Conservation (phyloP, 768 basidiomycete species). For the Leucosporidium scottii region DNA sequence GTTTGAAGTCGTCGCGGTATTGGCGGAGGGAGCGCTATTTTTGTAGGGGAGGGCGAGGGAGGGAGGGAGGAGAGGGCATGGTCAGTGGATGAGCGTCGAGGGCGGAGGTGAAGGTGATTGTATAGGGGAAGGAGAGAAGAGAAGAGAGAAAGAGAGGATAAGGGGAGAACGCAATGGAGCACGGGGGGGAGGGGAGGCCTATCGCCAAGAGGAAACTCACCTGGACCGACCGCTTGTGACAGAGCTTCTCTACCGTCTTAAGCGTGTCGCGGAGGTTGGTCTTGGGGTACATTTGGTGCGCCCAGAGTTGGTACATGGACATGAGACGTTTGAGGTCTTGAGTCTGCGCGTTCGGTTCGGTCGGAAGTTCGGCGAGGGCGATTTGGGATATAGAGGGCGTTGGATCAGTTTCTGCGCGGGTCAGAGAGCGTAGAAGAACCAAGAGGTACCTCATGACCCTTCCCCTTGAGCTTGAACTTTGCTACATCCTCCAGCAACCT, state of each 20-base stretch:
- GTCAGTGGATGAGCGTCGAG: slow-evolving; percentile 22
- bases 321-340: slow-evolving; percentile 72
- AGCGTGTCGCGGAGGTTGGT: slow-evolving; percentile 81
- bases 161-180: not conserved
- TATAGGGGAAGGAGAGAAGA: no score
- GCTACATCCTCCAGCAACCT: slow-evolving; percentile 68
- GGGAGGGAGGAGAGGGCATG: slow-evolving; percentile 32
- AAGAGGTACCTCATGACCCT: slow-evolving; percentile 73
- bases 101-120: no score
- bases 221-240: slow-evolving; percentile 75
- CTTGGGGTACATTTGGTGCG: slow-evolving; percentile 85
- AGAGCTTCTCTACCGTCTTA: slow-evolving; percentile 75
- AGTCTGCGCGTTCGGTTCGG: slow-evolving; percentile 48
- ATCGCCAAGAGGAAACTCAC: slow-evolving; percentile 47
- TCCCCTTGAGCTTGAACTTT: slow-evolving; percentile 72
- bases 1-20: slow-evolving; percentile 17
- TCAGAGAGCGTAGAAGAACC: not conserved
- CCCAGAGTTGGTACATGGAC: slow-evolving; percentile 87
- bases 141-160: no score
- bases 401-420: not conserved
- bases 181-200: not conserved
- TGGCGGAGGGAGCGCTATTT: slow-evolving; percentile 19
- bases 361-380: not conserved
- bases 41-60: slow-evolving; percentile 33
- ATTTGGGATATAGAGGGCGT: not conserved